Base-by-base conservation (phyloP, 148 eudicot species). In the Salicornia ramosissima region DNA sequence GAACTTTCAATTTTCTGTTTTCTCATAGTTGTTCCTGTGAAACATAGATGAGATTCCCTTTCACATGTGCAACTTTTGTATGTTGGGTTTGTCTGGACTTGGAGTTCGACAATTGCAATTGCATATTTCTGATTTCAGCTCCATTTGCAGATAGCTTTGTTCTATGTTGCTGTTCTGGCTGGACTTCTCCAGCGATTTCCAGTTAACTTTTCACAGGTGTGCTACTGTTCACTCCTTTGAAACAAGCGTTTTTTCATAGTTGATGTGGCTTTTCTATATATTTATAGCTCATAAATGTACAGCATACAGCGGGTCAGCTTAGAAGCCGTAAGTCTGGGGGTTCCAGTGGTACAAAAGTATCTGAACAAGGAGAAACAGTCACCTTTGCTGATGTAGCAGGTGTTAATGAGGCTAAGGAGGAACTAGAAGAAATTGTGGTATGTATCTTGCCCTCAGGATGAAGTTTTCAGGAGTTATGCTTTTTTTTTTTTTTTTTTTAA, bases 351-450 rank as follows among this genome's bases (percentile, higher is more conserved):
- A 68, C 90, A 22, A 87, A 86, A 83, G 95, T 81, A 57, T 69
- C 92, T 70, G 95, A 88, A 71, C 89, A 77, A 71, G 98, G 90
- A 67, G 96, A 93, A 78, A 71, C 71, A 25, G 70, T 93, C 64
- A 93, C 96, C 33, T 93, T 93, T 88, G 90, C 95, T 36, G 98
- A 93, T 75, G 92, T 93, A 75, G 98, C 98, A 4, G 98, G 98
- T 72, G 98, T 93, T 73, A 95, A 93, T 77, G 98, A 93, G 82
- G 98, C 98, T 33, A 93, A 93, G 81, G 98, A 93, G 78, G 98
- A 93, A 85, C 78, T 93, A 73, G 98, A 93, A 87, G 98, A 93
- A 74, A 93, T 93, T 78, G 98, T 93, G 86, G 98, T 93, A 88
- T 26, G 56, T 47, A 19, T 78, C 67, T 46, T 66, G 40, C 31